These are phyloP conservation scores for Candida rishiriensis DNA, from an alignment of 805 yeast species.

Conservation along the genomic window DNA sequence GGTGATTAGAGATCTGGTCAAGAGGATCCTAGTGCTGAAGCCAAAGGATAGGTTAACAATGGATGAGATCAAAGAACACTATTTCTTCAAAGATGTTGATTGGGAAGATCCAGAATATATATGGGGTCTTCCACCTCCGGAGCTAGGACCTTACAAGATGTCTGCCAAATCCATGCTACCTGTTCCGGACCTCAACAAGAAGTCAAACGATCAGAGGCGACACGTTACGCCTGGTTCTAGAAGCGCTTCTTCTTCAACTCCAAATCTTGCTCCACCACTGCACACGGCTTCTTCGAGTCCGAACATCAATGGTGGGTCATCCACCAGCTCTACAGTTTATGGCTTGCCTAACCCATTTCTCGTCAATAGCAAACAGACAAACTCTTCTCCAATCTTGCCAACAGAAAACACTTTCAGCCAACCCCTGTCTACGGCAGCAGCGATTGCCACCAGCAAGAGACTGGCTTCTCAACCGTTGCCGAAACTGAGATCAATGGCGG, in stretches of 20 bases:
- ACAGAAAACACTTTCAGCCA: constrained; percentile 7
- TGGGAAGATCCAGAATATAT: constrained; percentile 50
- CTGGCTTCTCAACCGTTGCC: constrained; percentile 10
- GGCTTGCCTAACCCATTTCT: constrained; percentile 18
- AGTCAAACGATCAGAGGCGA: constrained; percentile 7
- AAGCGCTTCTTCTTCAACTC: constrained; percentile 4
- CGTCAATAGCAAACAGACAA: constrained; percentile 9
- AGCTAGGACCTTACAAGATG: constrained; percentile 65
- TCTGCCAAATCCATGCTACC: constrained; percentile 78
- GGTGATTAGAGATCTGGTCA: constrained; percentile 66
- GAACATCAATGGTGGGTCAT: constrained; percentile 2
- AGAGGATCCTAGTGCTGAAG: constrained; percentile 57
- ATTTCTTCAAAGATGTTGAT: constrained; percentile 52
- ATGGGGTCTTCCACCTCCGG: constrained; percentile 62
- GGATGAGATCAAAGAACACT: constrained; percentile 54
- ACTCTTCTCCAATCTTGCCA: constrained; percentile 17
- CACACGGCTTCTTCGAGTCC: too few species aligned
- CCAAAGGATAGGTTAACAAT: constrained; percentile 62
- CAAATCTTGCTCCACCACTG: too few species aligned
- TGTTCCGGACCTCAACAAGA: constrained; percentile 46
- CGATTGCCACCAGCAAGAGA: constrained; percentile 19
- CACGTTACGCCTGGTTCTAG: not conserved
- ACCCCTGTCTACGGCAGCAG: constrained; percentile 19
- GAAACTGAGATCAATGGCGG: constrained; percentile 6
- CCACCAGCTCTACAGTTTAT: constrained; percentile 9